Percentiles rank a stretch among this genome's conserved stretches.
phyloP scores from a whole-genome alignment of 1,284 basidiomycete species.

The Ganoderma boninense region DNA sequence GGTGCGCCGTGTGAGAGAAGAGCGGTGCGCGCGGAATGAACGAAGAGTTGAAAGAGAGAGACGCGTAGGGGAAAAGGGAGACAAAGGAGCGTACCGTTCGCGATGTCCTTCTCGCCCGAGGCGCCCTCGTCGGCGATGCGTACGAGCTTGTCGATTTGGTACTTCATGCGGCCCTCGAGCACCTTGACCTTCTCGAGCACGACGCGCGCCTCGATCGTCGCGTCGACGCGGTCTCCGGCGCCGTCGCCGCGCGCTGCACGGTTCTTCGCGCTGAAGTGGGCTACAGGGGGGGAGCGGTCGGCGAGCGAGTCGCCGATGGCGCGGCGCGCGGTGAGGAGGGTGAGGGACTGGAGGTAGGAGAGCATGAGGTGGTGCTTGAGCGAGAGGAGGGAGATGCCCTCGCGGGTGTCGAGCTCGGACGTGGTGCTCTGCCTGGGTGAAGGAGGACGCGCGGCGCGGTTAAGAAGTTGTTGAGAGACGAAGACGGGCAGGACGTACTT shows the following conservation, averaged over 20 bases:
- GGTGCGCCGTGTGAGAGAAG: not conserved
- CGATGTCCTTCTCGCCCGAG: constrained; percentile 57
- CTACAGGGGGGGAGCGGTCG: constrained; percentile 55
- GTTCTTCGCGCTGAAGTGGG: constrained; percentile 61
- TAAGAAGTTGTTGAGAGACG: not conserved
- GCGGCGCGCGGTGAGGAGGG: constrained; percentile 77
- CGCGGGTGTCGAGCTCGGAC: constrained; percentile 66
- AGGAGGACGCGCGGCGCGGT: constrained; percentile 9
- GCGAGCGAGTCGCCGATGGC: constrained; percentile 69
- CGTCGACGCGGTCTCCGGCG: constrained; percentile 75
- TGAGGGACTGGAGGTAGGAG: constrained; percentile 89
- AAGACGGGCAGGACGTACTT: constrained; percentile 52
- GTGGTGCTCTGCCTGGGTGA: constrained; percentile 43
- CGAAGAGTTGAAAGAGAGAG: not conserved
- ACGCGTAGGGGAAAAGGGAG: not conserved
- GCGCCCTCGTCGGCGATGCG: constrained; percentile 71
- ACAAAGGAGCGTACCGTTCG: constrained; percentile 64
- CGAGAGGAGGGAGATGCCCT: constrained; percentile 92
- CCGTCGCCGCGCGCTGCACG: constrained; percentile 61
- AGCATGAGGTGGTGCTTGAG: constrained; percentile 89
- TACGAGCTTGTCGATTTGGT: constrained; percentile 95
- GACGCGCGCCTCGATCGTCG: constrained; percentile 76
- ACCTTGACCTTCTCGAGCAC: constrained; percentile 83
- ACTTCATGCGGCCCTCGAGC: constrained; percentile 88
- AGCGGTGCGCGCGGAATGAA: not conserved